A percentile compares a stretch with the other conserved stretches of the same genome.
phyloP scores from a whole-genome alignment of 495 filamentous ascomycete genomes.

The Letharia lupina region DNA sequence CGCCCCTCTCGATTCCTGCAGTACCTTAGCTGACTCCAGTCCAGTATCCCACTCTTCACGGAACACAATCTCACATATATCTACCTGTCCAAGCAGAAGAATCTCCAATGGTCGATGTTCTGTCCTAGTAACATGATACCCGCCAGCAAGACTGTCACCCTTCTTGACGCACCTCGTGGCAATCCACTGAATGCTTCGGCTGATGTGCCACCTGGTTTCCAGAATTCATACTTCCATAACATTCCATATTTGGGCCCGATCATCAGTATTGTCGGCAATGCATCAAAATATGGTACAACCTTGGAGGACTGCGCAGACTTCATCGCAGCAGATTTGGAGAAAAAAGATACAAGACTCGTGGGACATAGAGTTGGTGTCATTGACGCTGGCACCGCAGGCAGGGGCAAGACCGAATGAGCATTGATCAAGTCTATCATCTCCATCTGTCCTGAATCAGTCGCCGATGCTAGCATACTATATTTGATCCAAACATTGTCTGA shows the following conservation, averaged over 20 bases:
- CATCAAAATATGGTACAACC: constrained; percentile 21
- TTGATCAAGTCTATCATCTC: neutral
- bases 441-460: neutral
- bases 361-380: constrained; percentile 30
- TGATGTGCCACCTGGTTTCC: constrained; percentile 22
- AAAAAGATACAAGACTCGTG: constrained; percentile 23
- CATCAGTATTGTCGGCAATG: constrained; percentile 23
- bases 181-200: constrained; percentile 24
- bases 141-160: constrained; percentile 18
- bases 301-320: constrained; percentile 34
- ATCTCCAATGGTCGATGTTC: constrained; percentile 31
- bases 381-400: constrained; percentile 7
- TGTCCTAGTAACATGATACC: constrained; percentile 28
- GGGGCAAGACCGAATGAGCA: constrained; percentile 15
- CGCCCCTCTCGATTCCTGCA: neutral
- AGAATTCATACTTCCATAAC: constrained; percentile 10
- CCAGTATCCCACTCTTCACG: constrained; percentile 26
- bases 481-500: neutral
- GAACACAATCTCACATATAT: constrained; percentile 29
- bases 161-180: constrained; percentile 19
- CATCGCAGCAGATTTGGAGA: constrained; percentile 32
- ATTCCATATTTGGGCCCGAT: constrained; percentile 25
- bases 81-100: constrained; percentile 19
- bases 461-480: neutral
- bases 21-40: neutral